Percentiles rank a stretch among this genome's conserved stretches.
Evolutionary conservation across 768 basidiomycete species (phyloP).

Genomic region (Hericium rajendrae): DNA sequence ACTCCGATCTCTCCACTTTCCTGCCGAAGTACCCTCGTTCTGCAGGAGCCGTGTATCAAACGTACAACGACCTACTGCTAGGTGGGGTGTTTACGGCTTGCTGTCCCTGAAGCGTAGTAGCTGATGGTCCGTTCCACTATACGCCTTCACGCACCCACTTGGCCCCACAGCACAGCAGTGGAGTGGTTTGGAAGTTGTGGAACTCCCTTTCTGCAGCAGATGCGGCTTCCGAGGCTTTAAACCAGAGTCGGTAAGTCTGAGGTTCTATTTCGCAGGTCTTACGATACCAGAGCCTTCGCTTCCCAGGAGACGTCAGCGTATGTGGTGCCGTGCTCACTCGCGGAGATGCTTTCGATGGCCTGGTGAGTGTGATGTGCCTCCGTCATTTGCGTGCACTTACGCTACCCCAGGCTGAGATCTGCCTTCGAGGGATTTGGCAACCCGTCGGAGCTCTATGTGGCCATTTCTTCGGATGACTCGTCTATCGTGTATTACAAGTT

Average conservation of each 20-base stretch:
- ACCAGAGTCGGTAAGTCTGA: slow-evolving; percentile 6
- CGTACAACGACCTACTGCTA: slow-evolving; percentile 12
- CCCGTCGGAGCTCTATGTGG: slow-evolving; percentile 6
- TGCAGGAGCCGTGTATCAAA: slow-evolving; percentile 9
- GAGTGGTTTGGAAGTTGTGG: slow-evolving; percentile 7
- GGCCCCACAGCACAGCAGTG: slow-evolving; percentile 6
- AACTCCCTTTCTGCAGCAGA: slow-evolving; percentile 10
- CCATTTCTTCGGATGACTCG: slow-evolving; percentile 9
- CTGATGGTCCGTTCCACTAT: background rate
- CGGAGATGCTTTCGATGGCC: slow-evolving; percentile 5
- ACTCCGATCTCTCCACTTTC: background rate
- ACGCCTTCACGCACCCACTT: background rate
- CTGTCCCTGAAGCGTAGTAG: background rate
- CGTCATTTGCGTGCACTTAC: background rate
- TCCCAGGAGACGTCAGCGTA: background rate
- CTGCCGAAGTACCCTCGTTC: slow-evolving; percentile 3
- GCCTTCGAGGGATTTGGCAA: slow-evolving; percentile 5
- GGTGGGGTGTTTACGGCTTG: background rate
- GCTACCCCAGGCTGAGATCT: slow-evolving; percentile 1
- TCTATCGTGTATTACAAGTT: slow-evolving; percentile 13
- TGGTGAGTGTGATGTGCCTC: slow-evolving; percentile 4
- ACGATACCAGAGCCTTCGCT: background rate
- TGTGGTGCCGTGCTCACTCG: slow-evolving; percentile 5
- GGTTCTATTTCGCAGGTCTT: background rate
- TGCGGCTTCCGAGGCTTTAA: slow-evolving; percentile 8